These are phyloP conservation scores for Umbelopsis isabellina DNA, from an alignment of 192 early-diverging fungal species.

Conservation along the genomic window DNA sequence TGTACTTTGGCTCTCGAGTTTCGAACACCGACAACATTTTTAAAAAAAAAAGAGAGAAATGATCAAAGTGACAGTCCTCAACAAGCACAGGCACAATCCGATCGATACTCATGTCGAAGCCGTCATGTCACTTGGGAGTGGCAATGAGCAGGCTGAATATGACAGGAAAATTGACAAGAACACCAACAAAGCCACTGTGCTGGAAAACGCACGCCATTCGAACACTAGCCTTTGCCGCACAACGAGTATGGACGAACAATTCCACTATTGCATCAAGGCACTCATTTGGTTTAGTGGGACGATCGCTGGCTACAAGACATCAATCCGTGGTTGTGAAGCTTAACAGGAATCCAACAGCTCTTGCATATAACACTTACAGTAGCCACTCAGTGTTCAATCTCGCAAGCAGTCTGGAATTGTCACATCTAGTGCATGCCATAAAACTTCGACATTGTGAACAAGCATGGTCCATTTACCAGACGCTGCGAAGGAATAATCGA, in stretches of 20 bases:
- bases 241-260: not conserved
- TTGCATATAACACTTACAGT: not conserved
- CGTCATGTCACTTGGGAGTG: conserved; percentile 13
- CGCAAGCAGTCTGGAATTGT: conserved; percentile 19
- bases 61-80: not conserved
- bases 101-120: not conserved
- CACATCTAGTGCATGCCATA: conserved; percentile 5
- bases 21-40: not conserved
- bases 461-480: conserved; percentile 10
- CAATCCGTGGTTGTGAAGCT: no score
- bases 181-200: not conserved
- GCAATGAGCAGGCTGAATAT: conserved; percentile 4
- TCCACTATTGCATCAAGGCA: no score
- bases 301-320: not conserved
- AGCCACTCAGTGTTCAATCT: conserved; percentile 10
- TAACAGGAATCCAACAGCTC: no score
- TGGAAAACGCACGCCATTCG: conserved; percentile 15
- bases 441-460: conserved; percentile 1
- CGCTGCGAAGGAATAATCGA: conserved; percentile 1
- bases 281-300: not conserved
- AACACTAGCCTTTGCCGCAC: not conserved
- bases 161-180: not conserved
- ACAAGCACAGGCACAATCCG: not conserved
- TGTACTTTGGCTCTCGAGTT: no score
- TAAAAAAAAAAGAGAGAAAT: not conserved